Conservation (phyloP, 495 filamentous ascomycete species). For the Aspergillus panamensis region DNA sequence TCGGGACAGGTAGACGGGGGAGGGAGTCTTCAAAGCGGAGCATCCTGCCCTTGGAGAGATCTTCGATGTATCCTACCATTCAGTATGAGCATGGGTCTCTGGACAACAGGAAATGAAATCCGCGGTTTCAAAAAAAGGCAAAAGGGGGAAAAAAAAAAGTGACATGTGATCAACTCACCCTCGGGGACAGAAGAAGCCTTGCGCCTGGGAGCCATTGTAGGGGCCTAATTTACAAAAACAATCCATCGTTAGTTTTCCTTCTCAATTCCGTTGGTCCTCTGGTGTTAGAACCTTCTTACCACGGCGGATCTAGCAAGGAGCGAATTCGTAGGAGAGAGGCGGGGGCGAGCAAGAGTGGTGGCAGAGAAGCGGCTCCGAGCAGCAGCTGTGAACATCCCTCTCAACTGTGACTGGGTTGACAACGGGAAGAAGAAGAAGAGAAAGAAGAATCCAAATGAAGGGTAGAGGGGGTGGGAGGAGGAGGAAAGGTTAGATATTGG, state of each 20-base stretch:
- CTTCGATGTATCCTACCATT: constrained; percentile 81
- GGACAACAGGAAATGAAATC: not conserved
- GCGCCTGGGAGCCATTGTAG: constrained; percentile 43
- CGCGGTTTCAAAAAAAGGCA: not conserved
- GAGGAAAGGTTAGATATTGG: constrained; percentile 11
- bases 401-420: constrained; percentile 20
- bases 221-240: constrained; percentile 30
- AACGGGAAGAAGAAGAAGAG: constrained; percentile 8
- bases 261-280: not conserved
- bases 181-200: constrained; percentile 48
- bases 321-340: constrained; percentile 38
- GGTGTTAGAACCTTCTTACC: constrained; percentile 25
- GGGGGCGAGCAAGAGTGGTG: constrained; percentile 38
- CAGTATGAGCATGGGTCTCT: constrained; percentile 1
- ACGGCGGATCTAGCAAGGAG: constrained; percentile 37
- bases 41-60: constrained; percentile 86
- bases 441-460: constrained; percentile 3
- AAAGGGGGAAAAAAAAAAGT: not conserved
- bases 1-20: constrained; percentile 84
- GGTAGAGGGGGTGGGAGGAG: constrained; percentile 10
- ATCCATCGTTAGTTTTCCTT: not conserved
- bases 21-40: constrained; percentile 96
- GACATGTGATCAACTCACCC: constrained; percentile 40
- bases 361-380: constrained; percentile 45
- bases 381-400: constrained; percentile 49